Conservation (phyloP, 73 alveolate species). For the Symbiodinium natans region DNA sequence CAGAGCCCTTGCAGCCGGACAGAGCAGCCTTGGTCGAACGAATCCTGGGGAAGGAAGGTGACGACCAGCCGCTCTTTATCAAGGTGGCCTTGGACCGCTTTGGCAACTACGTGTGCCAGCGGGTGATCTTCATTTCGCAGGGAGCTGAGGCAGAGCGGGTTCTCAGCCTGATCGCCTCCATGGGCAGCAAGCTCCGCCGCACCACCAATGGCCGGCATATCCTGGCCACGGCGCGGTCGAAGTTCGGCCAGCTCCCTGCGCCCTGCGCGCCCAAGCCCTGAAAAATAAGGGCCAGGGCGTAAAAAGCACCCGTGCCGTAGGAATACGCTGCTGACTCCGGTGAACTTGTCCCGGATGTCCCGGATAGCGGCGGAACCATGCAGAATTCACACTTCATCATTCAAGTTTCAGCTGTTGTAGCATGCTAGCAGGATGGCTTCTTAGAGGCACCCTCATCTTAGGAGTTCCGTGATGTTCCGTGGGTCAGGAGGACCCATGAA, state of each 20-base stretch:
- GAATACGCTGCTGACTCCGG: neutral
- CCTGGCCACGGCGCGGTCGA: slow-evolving; percentile 29
- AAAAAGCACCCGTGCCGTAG: neutral
- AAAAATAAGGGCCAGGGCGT: neutral
- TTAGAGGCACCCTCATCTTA: no score
- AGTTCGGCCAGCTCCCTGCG: neutral
- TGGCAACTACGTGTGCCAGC: slow-evolving; percentile 13
- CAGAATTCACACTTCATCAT: neutral
- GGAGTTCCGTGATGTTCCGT: no score
- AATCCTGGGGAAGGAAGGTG: neutral
- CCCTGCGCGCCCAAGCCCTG: no score
- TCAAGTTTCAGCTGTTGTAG: no score
- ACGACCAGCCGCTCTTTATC: neutral
- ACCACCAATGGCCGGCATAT: slow-evolving; percentile 82
- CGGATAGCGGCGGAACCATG: neutral
- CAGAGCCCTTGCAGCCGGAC: neutral
- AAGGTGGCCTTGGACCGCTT: neutral
- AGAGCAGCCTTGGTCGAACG: neutral
- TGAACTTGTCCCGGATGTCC: slow-evolving; percentile 16
- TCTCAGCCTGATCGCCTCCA: neutral
- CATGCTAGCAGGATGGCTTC: no score
- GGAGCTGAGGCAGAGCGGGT: neutral
- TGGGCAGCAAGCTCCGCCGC: slow-evolving; percentile 75
- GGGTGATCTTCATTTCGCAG: neutral
- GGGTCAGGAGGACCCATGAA: no score